Evolutionary conservation across 1,139 yeast genomes (phyloP).

Genomic region (Scheffersomyces quercinus): DNA sequence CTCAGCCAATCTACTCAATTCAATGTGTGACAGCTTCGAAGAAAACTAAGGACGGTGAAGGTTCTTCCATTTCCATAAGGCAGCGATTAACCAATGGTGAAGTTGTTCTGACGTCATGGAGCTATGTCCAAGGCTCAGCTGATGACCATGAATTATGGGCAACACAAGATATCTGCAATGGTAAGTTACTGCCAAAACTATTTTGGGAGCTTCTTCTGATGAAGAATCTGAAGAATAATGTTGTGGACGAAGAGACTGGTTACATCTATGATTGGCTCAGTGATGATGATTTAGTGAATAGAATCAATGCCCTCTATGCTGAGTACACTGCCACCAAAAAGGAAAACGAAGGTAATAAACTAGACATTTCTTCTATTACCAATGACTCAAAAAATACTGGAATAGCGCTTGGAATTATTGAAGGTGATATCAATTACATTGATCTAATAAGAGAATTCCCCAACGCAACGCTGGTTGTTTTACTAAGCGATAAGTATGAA

Average conservation of each 20-base stretch:
- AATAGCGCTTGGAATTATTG: conserved; percentile 31
- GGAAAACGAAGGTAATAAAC: conserved; percentile 5
- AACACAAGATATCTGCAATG: conserved; percentile 32
- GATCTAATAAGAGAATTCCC: conserved; percentile 11
- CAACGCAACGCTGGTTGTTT: conserved; percentile 16
- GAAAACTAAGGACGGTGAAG: conserved; percentile 37
- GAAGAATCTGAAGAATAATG: conserved; percentile 7
- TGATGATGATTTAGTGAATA: conserved; percentile 21
- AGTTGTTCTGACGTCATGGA: conserved; percentile 18
- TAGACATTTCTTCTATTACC: conserved; percentile 9
- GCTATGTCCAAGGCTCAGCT: conserved; percentile 87
- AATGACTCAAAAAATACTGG: conserved; percentile 22
- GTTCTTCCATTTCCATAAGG: not conserved
- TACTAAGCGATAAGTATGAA: conserved; percentile 24
- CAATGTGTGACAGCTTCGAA: conserved; percentile 67
- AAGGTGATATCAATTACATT: conserved; percentile 13
- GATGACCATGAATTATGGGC: conserved; percentile 95
- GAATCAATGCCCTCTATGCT: conserved; percentile 13
- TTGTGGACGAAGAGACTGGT: conserved; percentile 29
- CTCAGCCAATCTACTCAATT: conserved; percentile 18
- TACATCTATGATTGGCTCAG: conserved; percentile 38
- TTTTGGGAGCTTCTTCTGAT: conserved; percentile 49
- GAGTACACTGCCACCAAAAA: not conserved
- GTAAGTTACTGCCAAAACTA: conserved; percentile 48
- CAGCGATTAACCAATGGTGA: not conserved